Base-by-base conservation (phyloP, 805 yeast genomes). In the Pichia gijzeniarum region DNA sequence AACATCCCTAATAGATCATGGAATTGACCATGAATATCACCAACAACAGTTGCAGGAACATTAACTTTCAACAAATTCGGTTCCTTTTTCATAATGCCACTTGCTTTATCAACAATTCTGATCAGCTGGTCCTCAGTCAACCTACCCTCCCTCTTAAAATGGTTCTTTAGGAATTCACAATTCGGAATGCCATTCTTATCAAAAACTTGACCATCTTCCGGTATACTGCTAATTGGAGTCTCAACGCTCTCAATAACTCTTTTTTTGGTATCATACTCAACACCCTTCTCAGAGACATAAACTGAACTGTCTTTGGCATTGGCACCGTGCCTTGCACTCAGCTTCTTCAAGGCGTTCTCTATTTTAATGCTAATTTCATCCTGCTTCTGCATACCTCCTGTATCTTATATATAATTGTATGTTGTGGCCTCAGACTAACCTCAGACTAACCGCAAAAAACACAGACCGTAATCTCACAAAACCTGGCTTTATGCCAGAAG, bases 11-110 rank as follows among this genome's bases (percentile, higher is more conserved):
- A 72, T 54, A 93, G 70, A 65, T 93, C 99, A 61, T 76, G 89
- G 64, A 77, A 91, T 63, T 93, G 98, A n/a, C 99, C 99, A 64
- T 91, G 98, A 14, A 91, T 78, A 63, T 91, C 98, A 43, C 99
- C 99, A 65, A 96, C 89, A 3, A 93, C 90, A 1, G 95, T 88
- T 2, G 90, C 84, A 1, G 98, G 99, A 2, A 96, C 95, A 1
- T 87, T 86, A 2, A 93, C 83, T 20, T 72, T 72, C 39, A 91
- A 68, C 57, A 93, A 61, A 56, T 85, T 91, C 2, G 95, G 91
- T 58, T 91, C 98, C 33, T 66, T 62, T 19, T 72, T 62, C 46
- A 93, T 70, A 7, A 82, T 62, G 17, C 70, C 71, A 0, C 87
- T 77, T 10, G 93, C 95, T 55, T 65, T 67, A 13, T 70, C 59